Evolutionary conservation across 345 rosid species (phyloP).

Genomic region (Populus deltoides): DNA sequence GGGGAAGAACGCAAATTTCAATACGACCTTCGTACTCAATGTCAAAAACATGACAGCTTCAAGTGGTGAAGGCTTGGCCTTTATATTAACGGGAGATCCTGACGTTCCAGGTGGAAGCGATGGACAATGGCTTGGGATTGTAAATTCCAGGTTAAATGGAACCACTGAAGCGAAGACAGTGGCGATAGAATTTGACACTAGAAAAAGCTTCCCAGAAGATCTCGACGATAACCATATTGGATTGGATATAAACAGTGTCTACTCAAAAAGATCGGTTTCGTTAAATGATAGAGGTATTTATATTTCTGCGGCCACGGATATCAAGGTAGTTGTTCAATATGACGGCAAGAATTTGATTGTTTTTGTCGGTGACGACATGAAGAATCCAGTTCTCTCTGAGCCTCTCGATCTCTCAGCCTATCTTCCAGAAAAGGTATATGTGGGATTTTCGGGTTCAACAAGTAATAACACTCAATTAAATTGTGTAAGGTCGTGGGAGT

Average conservation of each 20-base stretch:
- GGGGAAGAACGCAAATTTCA: slow-evolving; percentile 36
- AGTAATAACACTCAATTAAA: slow-evolving; percentile 24
- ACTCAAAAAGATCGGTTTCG: slow-evolving; percentile 42
- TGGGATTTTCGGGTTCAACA: slow-evolving; percentile 63
- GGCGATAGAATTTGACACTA: slow-evolving; percentile 70
- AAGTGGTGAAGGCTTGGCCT: slow-evolving; percentile 78
- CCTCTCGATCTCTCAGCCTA: slow-evolving; percentile 43
- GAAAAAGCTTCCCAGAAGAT: slow-evolving; percentile 49
- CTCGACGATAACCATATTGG: slow-evolving; percentile 65
- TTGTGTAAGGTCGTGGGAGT: slow-evolving; percentile 63
- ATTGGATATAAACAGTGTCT: slow-evolving; percentile 46
- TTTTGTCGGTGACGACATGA: slow-evolving; percentile 25
- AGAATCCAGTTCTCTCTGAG: slow-evolving; percentile 32
- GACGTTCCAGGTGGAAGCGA: slow-evolving; percentile 37
- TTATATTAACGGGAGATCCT: slow-evolving; percentile 34
- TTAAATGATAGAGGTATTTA: slow-evolving; percentile 28
- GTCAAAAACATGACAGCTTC: slow-evolving; percentile 35
- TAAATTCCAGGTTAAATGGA: slow-evolving; percentile 35
- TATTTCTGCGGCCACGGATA: slow-evolving; percentile 16
- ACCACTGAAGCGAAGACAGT: slow-evolving; percentile 32
- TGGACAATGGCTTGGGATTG: slow-evolving; percentile 69
- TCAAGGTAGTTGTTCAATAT: slow-evolving; percentile 33
- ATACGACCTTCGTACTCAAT: slow-evolving; percentile 53
- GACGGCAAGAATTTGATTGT: slow-evolving; percentile 48
- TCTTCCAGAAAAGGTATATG: slow-evolving; percentile 49